Percentiles rank a stretch among this genome's conserved stretches.
These are phyloP conservation scores for Penicillium capsulatum DNA, from an alignment of 2,329 filamentous ascomycete genomes.

Conservation along the genomic window DNA sequence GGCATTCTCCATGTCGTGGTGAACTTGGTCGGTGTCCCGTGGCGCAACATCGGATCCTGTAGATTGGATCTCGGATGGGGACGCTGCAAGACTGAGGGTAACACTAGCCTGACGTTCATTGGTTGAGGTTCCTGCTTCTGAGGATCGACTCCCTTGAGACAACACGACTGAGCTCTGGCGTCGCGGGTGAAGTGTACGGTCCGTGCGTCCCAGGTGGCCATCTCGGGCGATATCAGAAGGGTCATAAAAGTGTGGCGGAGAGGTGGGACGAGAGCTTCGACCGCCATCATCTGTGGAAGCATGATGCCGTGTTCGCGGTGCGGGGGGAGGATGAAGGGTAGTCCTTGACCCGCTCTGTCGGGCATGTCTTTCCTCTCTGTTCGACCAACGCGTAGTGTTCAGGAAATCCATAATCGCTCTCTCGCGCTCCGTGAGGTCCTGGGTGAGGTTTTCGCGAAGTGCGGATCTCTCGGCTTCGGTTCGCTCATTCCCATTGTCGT, in stretches of 20 bases:
- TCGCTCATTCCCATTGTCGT: slow-evolving; percentile 17
- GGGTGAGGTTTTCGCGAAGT: slow-evolving; percentile 35
- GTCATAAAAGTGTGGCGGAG: slow-evolving; percentile 30
- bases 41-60: slow-evolving; percentile 21
- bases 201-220: slow-evolving; percentile 26
- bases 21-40: slow-evolving; percentile 21
- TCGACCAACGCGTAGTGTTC: slow-evolving; percentile 40
- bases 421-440: slow-evolving; percentile 41
- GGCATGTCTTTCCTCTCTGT: slow-evolving; percentile 29
- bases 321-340: slow-evolving; percentile 26
- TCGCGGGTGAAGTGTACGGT: slow-evolving; percentile 32
- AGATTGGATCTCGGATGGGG: slow-evolving; percentile 38
- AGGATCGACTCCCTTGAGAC: slow-evolving; percentile 33
- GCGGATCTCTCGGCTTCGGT: slow-evolving; percentile 24
- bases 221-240: slow-evolving; percentile 31
- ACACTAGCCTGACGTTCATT: slow-evolving; percentile 32
- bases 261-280: slow-evolving; percentile 32
- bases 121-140: slow-evolving; percentile 21
- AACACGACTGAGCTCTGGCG: slow-evolving; percentile 41
- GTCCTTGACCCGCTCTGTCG: slow-evolving; percentile 30
- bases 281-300: slow-evolving; percentile 30
- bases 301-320: slow-evolving; percentile 26
- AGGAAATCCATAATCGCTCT: slow-evolving; percentile 43
- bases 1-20: slow-evolving; percentile 21
- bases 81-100: slow-evolving; percentile 40